Evolutionary conservation across 257 asterid genomes (phyloP), one percentile per base, ranked within the genome.

Genomic region (Voacanga thouarsii): DNA sequence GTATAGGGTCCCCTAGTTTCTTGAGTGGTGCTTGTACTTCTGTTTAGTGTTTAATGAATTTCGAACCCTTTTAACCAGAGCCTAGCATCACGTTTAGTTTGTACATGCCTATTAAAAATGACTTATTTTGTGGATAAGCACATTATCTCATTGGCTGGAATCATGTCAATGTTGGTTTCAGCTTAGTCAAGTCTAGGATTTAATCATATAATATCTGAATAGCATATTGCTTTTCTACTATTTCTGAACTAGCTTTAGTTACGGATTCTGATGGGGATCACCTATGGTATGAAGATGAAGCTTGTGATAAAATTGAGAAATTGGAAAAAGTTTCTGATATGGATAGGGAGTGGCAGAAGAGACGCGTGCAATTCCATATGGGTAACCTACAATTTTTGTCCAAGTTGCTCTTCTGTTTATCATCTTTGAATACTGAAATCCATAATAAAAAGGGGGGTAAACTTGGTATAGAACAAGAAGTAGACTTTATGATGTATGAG

Each of bases 261-360:
- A 33, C 2, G 2, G 96, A 83, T 76, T 78, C 51, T 56, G 91
- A 89, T 80, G 77, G 71, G 49, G 86, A 72, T 75, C 96, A 88
- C 73, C 65, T 73, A 50, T 94, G 97, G 96, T 79, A 85, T 56
- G 96, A 90, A 68, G 94, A 95, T 45, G 94, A 78, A 81, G 87
- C 89, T 73, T 65, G 75, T 49, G 89, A 85, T 78, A 84, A 80
- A 59, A 82, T 91, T 73, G 87, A 81, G 71, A 79, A 75, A 76
- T 59, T 70, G 45, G 84, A 61, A 43, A 77, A 80, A 60, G 37
- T 81, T 70, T 79, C 86, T 78, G 91, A 89, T 66, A 80, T 89
- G 87, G 94, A 92, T 80, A 92, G 96, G 85, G 96, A 94, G 87
- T 92, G 96, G 93, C 86, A 76, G 77, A 90, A 79, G 89, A 80